Evolutionary conservation across 2,329 filamentous ascomycete genomes (phyloP).

Genomic region (Proliferodiscus dingleyae): DNA sequence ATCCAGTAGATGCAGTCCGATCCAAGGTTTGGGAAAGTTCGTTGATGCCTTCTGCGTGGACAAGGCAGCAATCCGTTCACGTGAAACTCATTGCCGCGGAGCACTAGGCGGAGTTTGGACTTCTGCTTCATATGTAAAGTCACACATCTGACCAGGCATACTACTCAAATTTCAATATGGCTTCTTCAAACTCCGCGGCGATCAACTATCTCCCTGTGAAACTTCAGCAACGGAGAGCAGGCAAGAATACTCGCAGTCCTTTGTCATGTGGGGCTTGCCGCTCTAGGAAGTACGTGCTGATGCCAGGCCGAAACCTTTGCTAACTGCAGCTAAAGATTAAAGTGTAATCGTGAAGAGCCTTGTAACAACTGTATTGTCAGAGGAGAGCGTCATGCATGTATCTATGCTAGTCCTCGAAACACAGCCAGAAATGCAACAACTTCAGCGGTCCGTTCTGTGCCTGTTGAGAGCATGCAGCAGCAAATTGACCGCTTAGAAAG

Average conservation of each 20-base stretch:
- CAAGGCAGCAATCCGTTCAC: neutral
- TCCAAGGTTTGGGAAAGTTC: no score
- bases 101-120: no score
- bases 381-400: constrained; percentile 71
- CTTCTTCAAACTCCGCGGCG: neutral
- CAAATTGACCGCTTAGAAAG: constrained; percentile 32
- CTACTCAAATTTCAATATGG: no score
- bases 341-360: constrained; percentile 84
- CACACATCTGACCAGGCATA: no score
- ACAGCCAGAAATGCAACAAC: constrained; percentile 48
- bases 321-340: constrained; percentile 48
- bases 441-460: constrained; percentile 67
- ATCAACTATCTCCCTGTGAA: neutral
- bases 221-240: constrained; percentile 10
- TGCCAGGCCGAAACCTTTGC: neutral
- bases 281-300: constrained; percentile 17
- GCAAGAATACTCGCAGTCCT: constrained; percentile 14
- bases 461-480: constrained; percentile 74
- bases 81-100: no score
- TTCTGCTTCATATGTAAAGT: no score
- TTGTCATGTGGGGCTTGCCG: constrained; percentile 21
- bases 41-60: neutral
- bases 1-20: no score
- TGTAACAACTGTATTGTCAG: constrained; percentile 92
- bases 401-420: constrained; percentile 64